phyloP scores from a whole-genome alignment of 768 basidiomycete genomes.

The Plicaturopsis crispa region DNA sequence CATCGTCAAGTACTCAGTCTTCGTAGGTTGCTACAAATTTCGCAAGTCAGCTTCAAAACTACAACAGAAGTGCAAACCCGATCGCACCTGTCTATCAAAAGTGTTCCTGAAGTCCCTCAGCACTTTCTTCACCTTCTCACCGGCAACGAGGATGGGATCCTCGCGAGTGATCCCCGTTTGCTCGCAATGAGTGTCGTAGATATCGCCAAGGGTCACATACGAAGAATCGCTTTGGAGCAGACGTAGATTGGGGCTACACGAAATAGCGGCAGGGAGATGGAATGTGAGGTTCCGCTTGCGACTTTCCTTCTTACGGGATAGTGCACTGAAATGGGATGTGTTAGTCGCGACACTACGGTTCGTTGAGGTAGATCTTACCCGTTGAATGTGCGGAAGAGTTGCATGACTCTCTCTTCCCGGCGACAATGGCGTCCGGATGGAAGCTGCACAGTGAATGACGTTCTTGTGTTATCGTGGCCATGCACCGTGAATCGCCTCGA shows the following conservation, averaged over 20 bases:
- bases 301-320: slow-evolving; percentile 84
- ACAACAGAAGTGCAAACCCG: slow-evolving; percentile 2
- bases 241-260: slow-evolving; percentile 76
- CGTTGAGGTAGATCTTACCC: slow-evolving; percentile 39
- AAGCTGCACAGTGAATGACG: slow-evolving; percentile 86
- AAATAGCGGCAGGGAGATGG: slow-evolving; percentile 84
- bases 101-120: slow-evolving; percentile 50
- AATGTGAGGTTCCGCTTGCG: slow-evolving; percentile 88
- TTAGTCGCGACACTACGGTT: slow-evolving; percentile 1
- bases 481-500: slow-evolving; percentile 89
- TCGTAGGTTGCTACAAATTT: slow-evolving; percentile 38
- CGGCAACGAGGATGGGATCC: slow-evolving; percentile 79
- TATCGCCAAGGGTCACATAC: slow-evolving; percentile 84
- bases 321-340: slow-evolving; percentile 41
- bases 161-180: slow-evolving; percentile 71
- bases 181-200: slow-evolving; percentile 87
- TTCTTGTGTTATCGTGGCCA: slow-evolving; percentile 84
- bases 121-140: slow-evolving; percentile 75
- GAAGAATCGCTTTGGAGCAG: slow-evolving; percentile 89
- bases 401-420: slow-evolving; percentile 87
- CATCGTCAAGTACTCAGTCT: slow-evolving; percentile 58
- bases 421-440: slow-evolving; percentile 81
- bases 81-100: slow-evolving; percentile 34
- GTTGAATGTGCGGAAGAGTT: slow-evolving; percentile 92
- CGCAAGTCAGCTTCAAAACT: neutral